A percentile compares a stretch with the other conserved stretches of the same genome.
phyloP scores from a whole-genome alignment of 2,329 filamentous ascomycete species.

The Botrytis medusae region DNA sequence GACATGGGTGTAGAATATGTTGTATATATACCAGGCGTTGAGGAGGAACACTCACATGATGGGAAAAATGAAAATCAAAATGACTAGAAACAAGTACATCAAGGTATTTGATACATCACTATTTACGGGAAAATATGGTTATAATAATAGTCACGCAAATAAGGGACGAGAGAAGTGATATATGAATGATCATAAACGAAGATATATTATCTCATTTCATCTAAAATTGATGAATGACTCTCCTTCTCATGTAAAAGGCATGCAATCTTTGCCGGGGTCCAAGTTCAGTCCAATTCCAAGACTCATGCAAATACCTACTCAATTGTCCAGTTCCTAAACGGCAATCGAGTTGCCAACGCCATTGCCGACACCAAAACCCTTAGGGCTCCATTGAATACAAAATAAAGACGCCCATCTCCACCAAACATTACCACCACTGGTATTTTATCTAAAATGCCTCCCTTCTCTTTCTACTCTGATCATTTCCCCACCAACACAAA shows the following conservation, averaged over 20 bases:
- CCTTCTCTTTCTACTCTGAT: neutral
- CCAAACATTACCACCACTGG: conserved; percentile 1
- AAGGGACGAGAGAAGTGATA: neutral
- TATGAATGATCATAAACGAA: conserved; percentile 15
- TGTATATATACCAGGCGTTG: conserved; percentile 30
- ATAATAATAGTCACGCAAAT: neutral
- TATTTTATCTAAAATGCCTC: conserved; percentile 6
- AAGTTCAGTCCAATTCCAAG: conserved; percentile 7
- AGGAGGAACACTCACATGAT: conserved; percentile 19
- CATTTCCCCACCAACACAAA: neutral
- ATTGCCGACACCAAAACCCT: conserved; percentile 13
- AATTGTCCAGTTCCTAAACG: conserved; percentile 2
- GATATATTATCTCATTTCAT: conserved; percentile 9
- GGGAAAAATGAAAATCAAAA: conserved; percentile 2
- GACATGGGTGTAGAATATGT: conserved; percentile 13
- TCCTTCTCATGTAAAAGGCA: conserved; percentile 8
- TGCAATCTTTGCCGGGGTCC: conserved; percentile 6
- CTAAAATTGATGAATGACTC: neutral
- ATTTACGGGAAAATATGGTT: neutral
- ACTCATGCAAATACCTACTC: neutral
- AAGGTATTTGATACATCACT: neutral
- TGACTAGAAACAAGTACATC: neutral
- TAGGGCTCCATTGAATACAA: conserved; percentile 17
- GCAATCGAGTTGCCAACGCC: conserved; percentile 3
- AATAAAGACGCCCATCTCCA: conserved; percentile 13